A percentile compares a stretch with the other conserved stretches of the same genome.
Evolutionary conservation across 2,329 filamentous ascomycete genomes (phyloP).

Genomic region (Claviceps arundinis): DNA sequence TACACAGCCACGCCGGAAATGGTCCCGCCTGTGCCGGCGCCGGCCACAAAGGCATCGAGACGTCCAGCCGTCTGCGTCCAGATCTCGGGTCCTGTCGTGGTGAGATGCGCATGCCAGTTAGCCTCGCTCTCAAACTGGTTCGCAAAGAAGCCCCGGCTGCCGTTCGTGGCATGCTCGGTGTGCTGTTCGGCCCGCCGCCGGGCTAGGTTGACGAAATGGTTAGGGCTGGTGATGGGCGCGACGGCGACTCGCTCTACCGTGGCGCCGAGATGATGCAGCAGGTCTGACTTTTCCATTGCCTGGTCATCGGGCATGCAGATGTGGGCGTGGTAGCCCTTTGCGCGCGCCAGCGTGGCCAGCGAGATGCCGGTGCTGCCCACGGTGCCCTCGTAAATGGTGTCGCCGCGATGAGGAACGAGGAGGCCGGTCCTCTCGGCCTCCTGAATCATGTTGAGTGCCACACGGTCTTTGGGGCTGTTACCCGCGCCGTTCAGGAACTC

Average conservation of each 20-base stretch:
- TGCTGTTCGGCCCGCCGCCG: constrained; percentile 64
- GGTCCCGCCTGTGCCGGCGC: constrained; percentile 89
- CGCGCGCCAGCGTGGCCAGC: constrained; percentile 74
- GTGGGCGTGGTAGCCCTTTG: constrained; percentile 79
- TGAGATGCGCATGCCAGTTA: constrained; percentile 77
- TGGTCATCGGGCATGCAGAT: constrained; percentile 98
- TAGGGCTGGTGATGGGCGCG: constrained; percentile 83
- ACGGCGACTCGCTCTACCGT: constrained; percentile 84
- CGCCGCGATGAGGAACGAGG: constrained; percentile 65
- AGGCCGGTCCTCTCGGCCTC: constrained; percentile 67
- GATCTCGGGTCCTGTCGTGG: constrained; percentile 82
- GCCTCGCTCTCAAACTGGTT: constrained; percentile 90
- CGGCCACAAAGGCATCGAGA: constrained; percentile 80
- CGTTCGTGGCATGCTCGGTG: constrained; percentile 38
- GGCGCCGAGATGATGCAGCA: constrained; percentile 80
- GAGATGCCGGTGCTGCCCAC: constrained; percentile 95
- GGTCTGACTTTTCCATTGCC: constrained; percentile 73
- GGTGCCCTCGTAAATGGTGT: constrained; percentile 95
- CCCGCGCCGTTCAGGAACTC: constrained; percentile 95
- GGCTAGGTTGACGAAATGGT: constrained; percentile 91
- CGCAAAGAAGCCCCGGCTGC: constrained; percentile 77
- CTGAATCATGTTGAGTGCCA: constrained; percentile 80
- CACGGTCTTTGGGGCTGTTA: constrained; percentile 86
- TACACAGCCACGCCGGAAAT: constrained; percentile 76
- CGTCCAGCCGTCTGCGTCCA: constrained; percentile 59